These are phyloP conservation scores for Pezicula radicicola DNA, from an alignment of 2,329 filamentous ascomycete species.

Conservation along the genomic window DNA sequence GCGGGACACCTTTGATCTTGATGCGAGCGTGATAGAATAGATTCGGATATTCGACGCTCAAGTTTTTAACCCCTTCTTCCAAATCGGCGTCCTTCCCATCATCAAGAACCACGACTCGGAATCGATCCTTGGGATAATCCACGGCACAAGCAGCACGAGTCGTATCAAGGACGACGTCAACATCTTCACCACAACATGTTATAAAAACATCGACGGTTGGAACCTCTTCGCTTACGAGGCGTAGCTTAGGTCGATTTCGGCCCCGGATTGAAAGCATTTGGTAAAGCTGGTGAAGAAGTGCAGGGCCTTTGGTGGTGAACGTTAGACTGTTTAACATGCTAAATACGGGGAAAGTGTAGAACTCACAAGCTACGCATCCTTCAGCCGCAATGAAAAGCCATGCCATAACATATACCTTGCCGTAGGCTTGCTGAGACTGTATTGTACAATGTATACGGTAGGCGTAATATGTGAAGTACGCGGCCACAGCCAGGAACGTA, in stretches of 20 bases:
- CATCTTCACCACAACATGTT: conserved; percentile 55
- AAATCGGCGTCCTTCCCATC: conserved; percentile 47
- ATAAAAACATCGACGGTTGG: conserved; percentile 56
- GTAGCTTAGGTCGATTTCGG: conserved; percentile 49
- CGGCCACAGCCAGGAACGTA: conserved; percentile 13
- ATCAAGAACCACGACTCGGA: conserved; percentile 53
- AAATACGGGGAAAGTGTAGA: background rate
- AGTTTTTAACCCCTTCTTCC: conserved; percentile 31
- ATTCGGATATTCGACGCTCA: conserved; percentile 42
- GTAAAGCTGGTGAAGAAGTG: conserved; percentile 55
- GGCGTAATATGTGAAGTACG: conserved; percentile 41
- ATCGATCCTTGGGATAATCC: conserved; percentile 51
- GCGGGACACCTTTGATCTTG: conserved; percentile 42
- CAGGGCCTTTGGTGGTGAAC: conserved; percentile 42
- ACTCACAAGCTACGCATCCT: conserved; percentile 39
- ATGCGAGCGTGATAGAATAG: conserved; percentile 50
- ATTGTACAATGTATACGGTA: conserved; percentile 50
- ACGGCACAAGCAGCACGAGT: conserved; percentile 50
- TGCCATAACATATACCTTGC: conserved; percentile 43
- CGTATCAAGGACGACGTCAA: conserved; percentile 54
- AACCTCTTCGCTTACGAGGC: conserved; percentile 44
- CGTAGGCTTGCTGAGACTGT: conserved; percentile 41
- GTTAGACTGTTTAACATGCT: conserved; percentile 34
- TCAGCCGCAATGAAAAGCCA: conserved; percentile 58
- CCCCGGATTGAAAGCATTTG: conserved; percentile 55